Conservation (phyloP, 2,329 filamentous ascomycete genomes). For the Xylaria sp. region DNA sequence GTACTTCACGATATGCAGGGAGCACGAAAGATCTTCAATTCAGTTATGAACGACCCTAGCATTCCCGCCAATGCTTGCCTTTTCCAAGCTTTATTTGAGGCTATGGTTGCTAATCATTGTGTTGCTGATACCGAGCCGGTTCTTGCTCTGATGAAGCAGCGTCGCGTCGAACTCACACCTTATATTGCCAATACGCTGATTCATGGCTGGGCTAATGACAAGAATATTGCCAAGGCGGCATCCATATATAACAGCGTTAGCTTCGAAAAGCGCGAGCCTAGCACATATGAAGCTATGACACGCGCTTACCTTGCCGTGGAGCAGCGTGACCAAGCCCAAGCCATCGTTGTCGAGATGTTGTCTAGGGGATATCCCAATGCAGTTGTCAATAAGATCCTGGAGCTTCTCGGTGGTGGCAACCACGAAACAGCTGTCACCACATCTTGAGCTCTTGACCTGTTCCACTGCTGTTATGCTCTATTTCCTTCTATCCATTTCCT, state of each 20-base stretch:
- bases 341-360: slow-evolving; percentile 89
- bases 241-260: slow-evolving; percentile 83
- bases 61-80: slow-evolving; percentile 83
- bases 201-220: slow-evolving; percentile 91
- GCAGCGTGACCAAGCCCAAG: slow-evolving; percentile 79
- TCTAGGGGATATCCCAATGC: slow-evolving; percentile 89
- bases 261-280: slow-evolving; percentile 85
- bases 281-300: slow-evolving; percentile 99
- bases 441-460: slow-evolving; percentile 32
- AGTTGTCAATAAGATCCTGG: slow-evolving; percentile 92
- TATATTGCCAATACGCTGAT: slow-evolving; percentile 99
- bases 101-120: slow-evolving; percentile 93
- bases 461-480: slow-evolving; percentile 1
- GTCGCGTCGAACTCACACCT: slow-evolving; percentile 85
- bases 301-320: slow-evolving; percentile 88
- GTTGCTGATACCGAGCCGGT: slow-evolving; percentile 80
- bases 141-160: slow-evolving; percentile 78
- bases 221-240: slow-evolving; percentile 81
- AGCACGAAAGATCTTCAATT: slow-evolving; percentile 84
- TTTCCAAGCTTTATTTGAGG: slow-evolving; percentile 96
- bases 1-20: slow-evolving; percentile 91
- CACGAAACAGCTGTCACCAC: slow-evolving; percentile 53
- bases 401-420: slow-evolving; percentile 76
- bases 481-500: slow-evolving; percentile 42
- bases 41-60: slow-evolving; percentile 74